Base-by-base conservation (phyloP, 1,139 yeast genomes). In the Taphrina sp. region DNA sequence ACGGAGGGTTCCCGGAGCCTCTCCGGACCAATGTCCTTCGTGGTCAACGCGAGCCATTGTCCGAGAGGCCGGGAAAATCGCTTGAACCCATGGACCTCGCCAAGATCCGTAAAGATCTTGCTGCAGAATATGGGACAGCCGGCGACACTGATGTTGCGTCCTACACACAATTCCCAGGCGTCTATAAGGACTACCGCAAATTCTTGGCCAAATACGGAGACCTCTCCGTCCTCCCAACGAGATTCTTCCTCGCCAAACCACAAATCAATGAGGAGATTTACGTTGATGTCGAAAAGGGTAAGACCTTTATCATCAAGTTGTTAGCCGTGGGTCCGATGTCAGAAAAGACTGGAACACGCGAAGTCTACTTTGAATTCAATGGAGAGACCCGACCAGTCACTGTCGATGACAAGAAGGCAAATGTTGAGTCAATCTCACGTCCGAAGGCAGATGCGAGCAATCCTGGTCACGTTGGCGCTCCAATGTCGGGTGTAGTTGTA, bases 1-100 rank as follows among this genome's bases (percentile, higher is more conserved):
- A 87, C 69, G 98, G 98, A 64, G 99, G 99, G 5, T 92, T 94
- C 95, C 98, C 98, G 56, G 99, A 92, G 74, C 98, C 99, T 46
- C 78, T 92, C 72, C 83, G 98, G 75, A 77, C 95, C 45, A 86
- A 90, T 70, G 80, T 92, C 61, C 81, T 92, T 69, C 80, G 80
- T 69, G 86, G 86, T 66, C 90, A 89, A 81, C 85, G 99, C 74
- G 83, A 86, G 72, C 88, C 89, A 74, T 81, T 92, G 71, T 79
- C 81, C 61, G 75, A 78, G 65, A 85, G 98, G 72, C 98, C 99
- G 46, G 99, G 98, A 60, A 80, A 90, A 69, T 81, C 81, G 65
- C 76, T 92, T 68, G 78, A 81, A 59, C 96, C 98, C 64, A 77
- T 88, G 66, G 89, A 92, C 70, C 77, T 94, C 66, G 77, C 70